Conservation (phyloP, 2,329 filamentous ascomycete species). For the Colletotrichum sansevieriae region DNA sequence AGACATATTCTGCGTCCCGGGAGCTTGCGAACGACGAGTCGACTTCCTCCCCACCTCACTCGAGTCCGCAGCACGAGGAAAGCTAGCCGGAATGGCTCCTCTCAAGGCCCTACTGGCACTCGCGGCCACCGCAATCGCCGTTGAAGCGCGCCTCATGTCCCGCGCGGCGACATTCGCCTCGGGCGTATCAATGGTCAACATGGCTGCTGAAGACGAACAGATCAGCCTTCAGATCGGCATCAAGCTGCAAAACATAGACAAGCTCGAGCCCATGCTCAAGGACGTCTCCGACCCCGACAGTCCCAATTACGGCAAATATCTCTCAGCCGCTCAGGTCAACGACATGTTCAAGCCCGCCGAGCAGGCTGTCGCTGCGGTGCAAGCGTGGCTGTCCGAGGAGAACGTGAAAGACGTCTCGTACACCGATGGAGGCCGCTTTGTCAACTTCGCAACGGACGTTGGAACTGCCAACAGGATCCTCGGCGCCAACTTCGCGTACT, state of each 20-base stretch:
- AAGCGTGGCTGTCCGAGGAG: conserved; percentile 44
- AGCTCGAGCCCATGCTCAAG: conserved; percentile 45
- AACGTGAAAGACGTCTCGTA: conserved; percentile 41
- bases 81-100: conserved; percentile 27
- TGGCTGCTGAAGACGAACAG: conserved; percentile 37
- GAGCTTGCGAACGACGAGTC: conserved; percentile 12
- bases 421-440: conserved; percentile 43
- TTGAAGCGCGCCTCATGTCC: conserved; percentile 43
- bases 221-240: conserved; percentile 43
- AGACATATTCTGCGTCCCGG: conserved; percentile 2
- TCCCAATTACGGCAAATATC: conserved; percentile 46
- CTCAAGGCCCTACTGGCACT: conserved; percentile 37
- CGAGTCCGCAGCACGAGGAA: conserved; percentile 11
- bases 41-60: not conserved
- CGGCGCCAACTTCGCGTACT: conserved; percentile 58
- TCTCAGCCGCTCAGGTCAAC: conserved; percentile 44
- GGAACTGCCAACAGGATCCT: conserved; percentile 54
- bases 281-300: conserved; percentile 46
- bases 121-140: conserved; percentile 21
- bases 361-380: conserved; percentile 43
- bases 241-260: conserved; percentile 45
- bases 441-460: conserved; percentile 54
- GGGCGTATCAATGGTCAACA: conserved; percentile 39
- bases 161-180: conserved; percentile 36
- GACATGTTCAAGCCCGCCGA: conserved; percentile 45